Conservation (phyloP, 2,329 filamentous ascomycete genomes). For the Leptographium galeiforme region DNA sequence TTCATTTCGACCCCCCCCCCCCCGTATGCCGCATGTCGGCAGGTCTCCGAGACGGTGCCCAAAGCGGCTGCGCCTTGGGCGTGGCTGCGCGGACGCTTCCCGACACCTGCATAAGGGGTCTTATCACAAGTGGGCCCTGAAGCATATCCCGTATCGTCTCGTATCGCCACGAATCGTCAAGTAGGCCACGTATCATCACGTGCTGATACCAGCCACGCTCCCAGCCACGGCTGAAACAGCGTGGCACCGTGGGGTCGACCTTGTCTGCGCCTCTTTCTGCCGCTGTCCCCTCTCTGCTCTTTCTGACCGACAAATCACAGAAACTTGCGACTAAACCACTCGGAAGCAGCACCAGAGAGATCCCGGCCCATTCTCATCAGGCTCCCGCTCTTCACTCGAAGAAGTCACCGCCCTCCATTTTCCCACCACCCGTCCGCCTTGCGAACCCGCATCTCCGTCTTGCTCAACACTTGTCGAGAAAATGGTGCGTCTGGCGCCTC, state of each 20-base stretch:
- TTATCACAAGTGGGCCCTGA: not conserved
- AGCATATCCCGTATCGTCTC: not conserved
- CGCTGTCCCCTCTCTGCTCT: too few relatives aligned
- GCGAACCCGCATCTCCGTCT: not conserved
- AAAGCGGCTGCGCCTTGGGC: too few relatives aligned
- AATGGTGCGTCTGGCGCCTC: constrained; percentile 7
- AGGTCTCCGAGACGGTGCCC: not conserved
- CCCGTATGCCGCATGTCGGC: not conserved
- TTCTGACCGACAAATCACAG: constrained; percentile 4
- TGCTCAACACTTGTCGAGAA: not conserved
- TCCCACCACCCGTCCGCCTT: constrained; percentile 1
- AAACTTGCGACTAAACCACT: not conserved
- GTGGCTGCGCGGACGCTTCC: not conserved
- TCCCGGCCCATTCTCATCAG: not conserved
- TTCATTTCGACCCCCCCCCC: not conserved
- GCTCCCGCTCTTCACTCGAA: not conserved
- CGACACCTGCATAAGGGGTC: not conserved
- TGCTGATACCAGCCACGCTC: not conserved
- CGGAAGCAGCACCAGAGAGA: not conserved
- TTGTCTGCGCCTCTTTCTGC: not conserved
- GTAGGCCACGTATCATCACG: not conserved
- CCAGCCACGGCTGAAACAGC: not conserved
- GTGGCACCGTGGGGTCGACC: not conserved
- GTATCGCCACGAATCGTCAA: not conserved
- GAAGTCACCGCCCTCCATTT: not conserved